Base-by-base conservation (phyloP, 208 protist genomes). In the Naegleria fowleri region DNA sequence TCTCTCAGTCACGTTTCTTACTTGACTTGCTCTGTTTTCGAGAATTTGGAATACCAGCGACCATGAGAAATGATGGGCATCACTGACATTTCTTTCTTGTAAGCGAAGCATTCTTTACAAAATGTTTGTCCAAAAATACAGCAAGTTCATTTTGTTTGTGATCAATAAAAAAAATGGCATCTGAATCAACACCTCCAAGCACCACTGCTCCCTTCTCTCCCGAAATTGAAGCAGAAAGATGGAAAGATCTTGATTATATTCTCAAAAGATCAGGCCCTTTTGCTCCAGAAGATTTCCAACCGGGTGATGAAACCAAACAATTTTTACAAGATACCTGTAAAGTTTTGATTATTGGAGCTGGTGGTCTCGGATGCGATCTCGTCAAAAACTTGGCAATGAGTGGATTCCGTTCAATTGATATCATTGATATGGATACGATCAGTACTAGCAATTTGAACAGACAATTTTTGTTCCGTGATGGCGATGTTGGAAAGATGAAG, bases 371-470 rank as follows among this genome's bases (percentile, higher is more conserved):
- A 51, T 90, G 87, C 33, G 87, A 90, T 51, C 33, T 90, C 9
- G n/a, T 90, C 6, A 99, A 99, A 93, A 94, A 97, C 90, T 92
- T 98, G 13, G 96, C 96, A 15, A 86, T 98, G 33, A 92, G 83
- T 33, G 97, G 97, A 25, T 98, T 98, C 88, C 91, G 90, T 91
- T 88, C 96, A 84, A 93, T 98, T n/a, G 92, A 98, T 55, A 96
- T 99, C 0, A 98, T 99, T 67, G 97, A 99, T 93, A 96, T 98
- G 92, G 97, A 98, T 91, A 98, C 95, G 1, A 98, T 98, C 76
- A 97, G 98, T 92, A 51, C 98, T 0, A 96, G 95, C 43, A 98
- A 99, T 92, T 93, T 98, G 1, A 98, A 98, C 91, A 91, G 97
- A 79, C 97, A 98, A 94, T 98, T 98, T 89, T 92, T 98, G 25